phyloP scores from a whole-genome alignment of 2,329 filamentous ascomycete genomes.

The Coniochaeta sp. region DNA sequence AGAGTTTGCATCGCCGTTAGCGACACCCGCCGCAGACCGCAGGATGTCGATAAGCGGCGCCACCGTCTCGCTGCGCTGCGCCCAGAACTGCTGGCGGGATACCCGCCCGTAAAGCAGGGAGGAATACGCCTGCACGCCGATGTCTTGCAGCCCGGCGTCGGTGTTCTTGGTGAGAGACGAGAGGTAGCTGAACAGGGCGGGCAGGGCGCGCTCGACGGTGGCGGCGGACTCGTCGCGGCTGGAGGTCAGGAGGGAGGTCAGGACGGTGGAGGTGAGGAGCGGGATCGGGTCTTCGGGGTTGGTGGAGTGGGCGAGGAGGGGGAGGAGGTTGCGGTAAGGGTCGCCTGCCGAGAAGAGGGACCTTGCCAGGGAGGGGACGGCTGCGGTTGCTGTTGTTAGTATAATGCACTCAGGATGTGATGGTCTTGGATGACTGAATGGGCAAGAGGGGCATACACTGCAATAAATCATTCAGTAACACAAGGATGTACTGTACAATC shows the following conservation, averaged over 20 bases:
- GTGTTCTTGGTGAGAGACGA: constrained; percentile 75
- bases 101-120: constrained; percentile 68
- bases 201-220: constrained; percentile 65
- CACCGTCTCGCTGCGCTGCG: constrained; percentile 78
- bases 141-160: constrained; percentile 88
- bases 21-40: constrained; percentile 66
- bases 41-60: constrained; percentile 77
- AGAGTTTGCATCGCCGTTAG: constrained; percentile 48
- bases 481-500: constrained; percentile 91
- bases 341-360: constrained; percentile 68
- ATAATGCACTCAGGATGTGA: too few species aligned
- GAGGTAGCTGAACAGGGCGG: constrained; percentile 79
- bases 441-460: constrained; percentile 55
- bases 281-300: constrained; percentile 72
- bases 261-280: too few species aligned
- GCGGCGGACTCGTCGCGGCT: constrained; percentile 55
- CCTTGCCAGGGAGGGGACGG: constrained; percentile 70
- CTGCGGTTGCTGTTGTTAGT: constrained; percentile 37
- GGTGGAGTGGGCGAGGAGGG: constrained; percentile 74
- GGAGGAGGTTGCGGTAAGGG: constrained; percentile 78
- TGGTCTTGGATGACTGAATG: too few species aligned
- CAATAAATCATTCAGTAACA: constrained; percentile 80
- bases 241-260: too few species aligned
- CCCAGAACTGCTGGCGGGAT: constrained; percentile 82
- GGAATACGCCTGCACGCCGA: constrained; percentile 89